Evolutionary conservation across 768 basidiomycete species (phyloP), one percentile per base, ranked within the genome.

Genomic region (Termitomyces sp.): DNA sequence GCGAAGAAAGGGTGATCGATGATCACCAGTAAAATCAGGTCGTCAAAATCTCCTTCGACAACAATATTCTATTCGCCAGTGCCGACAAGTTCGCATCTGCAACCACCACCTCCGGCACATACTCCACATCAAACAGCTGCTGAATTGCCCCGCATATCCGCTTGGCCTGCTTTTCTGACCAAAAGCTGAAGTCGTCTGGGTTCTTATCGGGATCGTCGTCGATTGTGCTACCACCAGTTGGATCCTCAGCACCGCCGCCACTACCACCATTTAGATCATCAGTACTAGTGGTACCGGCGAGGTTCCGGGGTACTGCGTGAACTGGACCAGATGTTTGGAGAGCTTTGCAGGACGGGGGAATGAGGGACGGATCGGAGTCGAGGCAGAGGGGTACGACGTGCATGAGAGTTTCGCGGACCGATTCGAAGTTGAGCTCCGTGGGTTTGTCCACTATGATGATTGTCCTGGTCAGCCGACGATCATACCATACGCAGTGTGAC

Each of bases 171-270:
- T 78, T 76, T 64, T 90, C 87, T 1, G 88, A 88, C 92, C 95
- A 96, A 75, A 99, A 94, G 45, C 84, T 82, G 71, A 99, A 98
- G 73, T 98, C 95, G 66, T 98, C 95, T 1, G 86, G 84, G 65
- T 95, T 91, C 44, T 79, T 83, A 35, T 73, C 70, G 27, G 65
- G 57, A 34, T 72, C 67, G 35, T 61, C 65, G 14, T 63, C 16
- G 3, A 42, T 14, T 3, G 45, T 40, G 14, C 32, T 29, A 8
- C 37, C 56, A 56, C 17, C 8, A 19, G 51, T 16, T 34, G 41
- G n/a, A 32, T 19, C 29, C 29, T 32, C 38, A 51, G 1, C 31
- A 25, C 11, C 41, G 14, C 50, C 58, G 14, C 27, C 50, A 19
- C 12, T 41, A 2, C 35, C 40, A 32, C 40, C 27, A 45, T 32